Conservation (phyloP, 2,329 filamentous ascomycete genomes). For the Laburnicola sp. region DNA sequence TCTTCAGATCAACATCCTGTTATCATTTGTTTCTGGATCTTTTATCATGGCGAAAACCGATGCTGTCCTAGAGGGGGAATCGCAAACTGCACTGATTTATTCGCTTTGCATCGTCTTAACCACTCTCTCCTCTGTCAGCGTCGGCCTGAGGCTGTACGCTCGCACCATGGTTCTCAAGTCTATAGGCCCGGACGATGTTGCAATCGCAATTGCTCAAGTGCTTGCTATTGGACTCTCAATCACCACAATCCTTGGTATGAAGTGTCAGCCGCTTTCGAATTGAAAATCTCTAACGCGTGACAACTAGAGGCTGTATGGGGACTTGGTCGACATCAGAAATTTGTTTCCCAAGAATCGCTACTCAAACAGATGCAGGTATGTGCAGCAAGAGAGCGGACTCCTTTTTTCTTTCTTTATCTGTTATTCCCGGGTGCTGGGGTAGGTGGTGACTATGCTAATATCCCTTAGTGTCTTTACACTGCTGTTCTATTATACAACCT, state of each 20-base stretch:
- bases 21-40: neutral
- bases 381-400: neutral
- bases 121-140: slow-evolving; percentile 15
- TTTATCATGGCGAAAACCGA: slow-evolving; percentile 9
- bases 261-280: neutral
- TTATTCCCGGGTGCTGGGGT: neutral
- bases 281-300: neutral
- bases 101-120: slow-evolving; percentile 13
- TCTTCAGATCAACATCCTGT: too few relatives aligned
- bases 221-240: slow-evolving; percentile 15
- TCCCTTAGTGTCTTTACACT: slow-evolving; percentile 13
- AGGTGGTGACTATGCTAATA: neutral
- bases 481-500: slow-evolving; percentile 20
- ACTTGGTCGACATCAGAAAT: slow-evolving; percentile 17
- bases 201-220: slow-evolving; percentile 17
- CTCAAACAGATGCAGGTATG: slow-evolving; percentile 12
- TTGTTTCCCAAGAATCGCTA: slow-evolving; percentile 10
- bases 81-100: slow-evolving; percentile 13
- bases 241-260: slow-evolving; percentile 13
- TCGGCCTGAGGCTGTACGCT: slow-evolving; percentile 16
- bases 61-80: slow-evolving; percentile 3
- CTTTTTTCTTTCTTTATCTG: too few relatives aligned
- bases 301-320: slow-evolving; percentile 12
- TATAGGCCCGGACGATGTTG: slow-evolving; percentile 16
- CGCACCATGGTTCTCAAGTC: slow-evolving; percentile 10